Base-by-base conservation (phyloP, 768 basidiomycete species). In the Boletellus ananas region DNA sequence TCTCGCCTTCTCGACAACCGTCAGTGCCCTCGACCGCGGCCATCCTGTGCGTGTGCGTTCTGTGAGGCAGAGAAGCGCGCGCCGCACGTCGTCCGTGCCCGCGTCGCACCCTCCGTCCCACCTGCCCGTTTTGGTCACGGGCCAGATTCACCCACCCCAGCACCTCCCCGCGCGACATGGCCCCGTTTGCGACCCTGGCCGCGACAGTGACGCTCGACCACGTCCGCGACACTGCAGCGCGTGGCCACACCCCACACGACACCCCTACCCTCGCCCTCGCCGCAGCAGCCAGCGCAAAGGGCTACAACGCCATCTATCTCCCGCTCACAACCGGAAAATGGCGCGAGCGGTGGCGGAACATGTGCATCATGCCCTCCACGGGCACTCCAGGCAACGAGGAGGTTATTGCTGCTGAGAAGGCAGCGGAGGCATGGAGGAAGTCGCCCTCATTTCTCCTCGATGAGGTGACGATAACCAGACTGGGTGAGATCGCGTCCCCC, bases 261-360 rank as follows among this genome's bases (percentile, higher is more conserved):
- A 78, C 83, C 0, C 78, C 81, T 5, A 70, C 82, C 2, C 74
- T 84, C 43, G 67, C 70, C 53, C 65, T 84, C 33, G 62, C 79
- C 1, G 64, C 74, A 12, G 78, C 80, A 23, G 76, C 83, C 16
- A 79, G 73, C 42, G 55, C 72, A 11, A 85, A 82, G 49, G 87
- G 87, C 16, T 97, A 93, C 62, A 83, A 89, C 47, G 65, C 75
- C 1, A 74, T 92, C 36, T 88, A 84, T 61, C 66, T 94, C 16
- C 93, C 93, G n/a, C 74, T 97, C n/a, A 93, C 94, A 20, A 95
- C 87, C 48, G 76, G 77, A 16, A 79, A 78, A 40, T 99, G 96
- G 96, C 83, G 80, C 59, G 75, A 80, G 55, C 75, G 96, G 48
- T 99, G 96, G 95, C 77, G 79, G 56, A 74, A 82, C 47, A 91